Percentiles rank a stretch among this genome's conserved stretches.
Conservation (phyloP, 768 basidiomycete species). For the Porphyrellus cyaneotinctus region DNA sequence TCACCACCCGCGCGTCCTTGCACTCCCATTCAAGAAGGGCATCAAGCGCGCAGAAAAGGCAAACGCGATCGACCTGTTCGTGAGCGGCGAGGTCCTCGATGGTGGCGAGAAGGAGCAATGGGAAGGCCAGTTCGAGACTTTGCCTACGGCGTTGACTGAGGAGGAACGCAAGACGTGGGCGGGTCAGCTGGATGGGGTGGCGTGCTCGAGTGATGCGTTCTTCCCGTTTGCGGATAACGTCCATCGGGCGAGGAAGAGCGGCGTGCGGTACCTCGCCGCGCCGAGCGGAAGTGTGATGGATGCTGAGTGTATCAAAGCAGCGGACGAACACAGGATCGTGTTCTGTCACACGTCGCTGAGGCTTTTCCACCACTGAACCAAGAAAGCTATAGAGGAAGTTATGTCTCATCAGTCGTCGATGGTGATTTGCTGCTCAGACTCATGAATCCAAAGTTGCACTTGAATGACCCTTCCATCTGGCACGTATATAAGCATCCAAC, state of each 20-base stretch:
- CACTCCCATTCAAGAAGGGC: conserved; percentile 94
- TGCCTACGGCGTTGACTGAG: conserved; percentile 60
- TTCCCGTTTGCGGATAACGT: conserved; percentile 99
- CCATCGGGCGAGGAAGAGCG: conserved; percentile 86
- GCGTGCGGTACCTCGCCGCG: conserved; percentile 88
- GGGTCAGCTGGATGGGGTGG: conserved; percentile 71
- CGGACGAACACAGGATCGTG: conserved; percentile 88
- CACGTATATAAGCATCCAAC: background rate
- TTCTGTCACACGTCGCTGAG: conserved; percentile 87
- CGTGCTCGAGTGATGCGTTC: conserved; percentile 96
- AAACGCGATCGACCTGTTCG: conserved; percentile 96
- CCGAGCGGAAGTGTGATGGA: conserved; percentile 97
- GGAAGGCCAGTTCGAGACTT: conserved; percentile 79
- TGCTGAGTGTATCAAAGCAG: conserved; percentile 91
- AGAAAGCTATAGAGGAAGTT: background rate
- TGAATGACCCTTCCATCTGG: background rate
- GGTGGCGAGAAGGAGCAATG: conserved; percentile 88
- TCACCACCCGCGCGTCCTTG: conserved; percentile 90
- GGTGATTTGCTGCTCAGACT: background rate
- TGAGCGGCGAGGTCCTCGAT: conserved; percentile 83
- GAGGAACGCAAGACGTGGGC: conserved; percentile 77
- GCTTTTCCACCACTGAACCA: conserved; percentile 78
- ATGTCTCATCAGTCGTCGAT: background rate
- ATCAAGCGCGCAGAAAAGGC: conserved; percentile 98
- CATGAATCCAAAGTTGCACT: background rate